Conservation (phyloP, 371 early-diverging fungal genomes). For the Mucor racemosus region DNA sequence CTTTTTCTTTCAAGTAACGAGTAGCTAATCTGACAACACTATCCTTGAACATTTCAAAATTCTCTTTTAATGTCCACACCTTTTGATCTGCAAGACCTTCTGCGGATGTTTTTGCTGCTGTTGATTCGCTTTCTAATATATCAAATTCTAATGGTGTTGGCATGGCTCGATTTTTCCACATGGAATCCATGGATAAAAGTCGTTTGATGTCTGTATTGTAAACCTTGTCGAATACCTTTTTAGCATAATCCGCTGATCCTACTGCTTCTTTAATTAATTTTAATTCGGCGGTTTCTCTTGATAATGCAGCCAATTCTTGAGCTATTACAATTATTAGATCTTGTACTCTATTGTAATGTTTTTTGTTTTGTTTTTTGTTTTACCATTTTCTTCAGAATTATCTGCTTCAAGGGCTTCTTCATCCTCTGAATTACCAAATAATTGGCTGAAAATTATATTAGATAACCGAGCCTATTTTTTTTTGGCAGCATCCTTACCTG, state of each 20-base stretch:
- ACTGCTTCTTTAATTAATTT: slow-evolving; percentile 65
- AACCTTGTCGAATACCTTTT: slow-evolving; percentile 85
- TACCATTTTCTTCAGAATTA: slow-evolving; percentile 67
- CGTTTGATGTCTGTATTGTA: slow-evolving; percentile 82
- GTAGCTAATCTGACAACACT: slow-evolving; percentile 51
- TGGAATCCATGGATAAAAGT: slow-evolving; percentile 80
- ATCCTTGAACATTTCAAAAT: slow-evolving; percentile 56
- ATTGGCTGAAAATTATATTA: slow-evolving; percentile 53
- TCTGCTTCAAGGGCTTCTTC: slow-evolving; percentile 63
- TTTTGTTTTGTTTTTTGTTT: slow-evolving; percentile 49
- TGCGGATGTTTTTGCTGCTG: background rate
- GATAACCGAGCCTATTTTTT: background rate
- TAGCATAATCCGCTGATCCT: slow-evolving; percentile 68
- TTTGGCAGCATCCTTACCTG: slow-evolving; percentile 34
- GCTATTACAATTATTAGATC: slow-evolving; percentile 40
- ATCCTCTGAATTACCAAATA: slow-evolving; percentile 82
- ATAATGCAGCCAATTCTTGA: slow-evolving; percentile 74
- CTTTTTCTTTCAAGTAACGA: slow-evolving; percentile 44
- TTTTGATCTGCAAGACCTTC: slow-evolving; percentile 66
- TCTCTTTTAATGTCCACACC: slow-evolving; percentile 67
- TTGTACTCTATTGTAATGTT: slow-evolving; percentile 51
- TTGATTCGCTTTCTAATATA: slow-evolving; percentile 29
- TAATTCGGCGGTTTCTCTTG: slow-evolving; percentile 73
- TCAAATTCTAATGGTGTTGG: slow-evolving; percentile 75
- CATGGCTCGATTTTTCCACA: slow-evolving; percentile 83